Evolutionary conservation across 2,329 filamentous ascomycete species (phyloP).

Genomic region (Bertia moriformis): DNA sequence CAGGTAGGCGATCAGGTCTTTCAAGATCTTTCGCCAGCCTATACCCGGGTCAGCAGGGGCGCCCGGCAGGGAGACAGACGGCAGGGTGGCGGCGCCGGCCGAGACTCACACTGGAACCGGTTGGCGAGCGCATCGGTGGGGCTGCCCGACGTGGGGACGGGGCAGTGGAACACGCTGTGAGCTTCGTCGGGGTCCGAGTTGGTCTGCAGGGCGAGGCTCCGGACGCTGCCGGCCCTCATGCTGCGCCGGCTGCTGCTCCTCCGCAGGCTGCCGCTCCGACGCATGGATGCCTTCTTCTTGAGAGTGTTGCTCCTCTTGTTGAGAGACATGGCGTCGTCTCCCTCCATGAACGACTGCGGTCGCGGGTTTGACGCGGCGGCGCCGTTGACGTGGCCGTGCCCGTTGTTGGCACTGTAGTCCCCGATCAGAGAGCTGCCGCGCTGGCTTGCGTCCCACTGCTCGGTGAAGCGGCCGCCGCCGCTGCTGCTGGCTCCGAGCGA

Average conservation of each 20-base stretch:
- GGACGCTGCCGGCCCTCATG: slow-evolving; percentile 73
- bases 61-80: background rate
- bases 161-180: slow-evolving; percentile 78
- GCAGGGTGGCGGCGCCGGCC: background rate
- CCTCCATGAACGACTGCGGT: slow-evolving; percentile 23
- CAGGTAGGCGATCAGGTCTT: slow-evolving; percentile 87
- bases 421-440: slow-evolving; percentile 51
- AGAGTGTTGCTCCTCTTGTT: slow-evolving; percentile 50
- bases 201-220: slow-evolving; percentile 62
- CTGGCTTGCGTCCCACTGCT: slow-evolving; percentile 58
- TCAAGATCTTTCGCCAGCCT: slow-evolving; percentile 92
- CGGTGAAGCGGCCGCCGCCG: slow-evolving; percentile 40
- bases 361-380: slow-evolving; percentile 9
- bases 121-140: slow-evolving; percentile 78
- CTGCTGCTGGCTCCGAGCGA: background rate
- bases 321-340: slow-evolving; percentile 7
- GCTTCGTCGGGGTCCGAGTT: slow-evolving; percentile 52
- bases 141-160: slow-evolving; percentile 72
- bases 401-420: slow-evolving; percentile 39
- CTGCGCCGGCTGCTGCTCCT: slow-evolving; percentile 70
- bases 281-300: slow-evolving; percentile 75
- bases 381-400: slow-evolving; percentile 27
- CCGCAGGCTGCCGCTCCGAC: slow-evolving; percentile 58
- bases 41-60: slow-evolving; percentile 2
- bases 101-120: slow-evolving; percentile 66